Percentiles rank a stretch among this genome's conserved stretches.
Conservation (phyloP, 192 early-diverging fungal genomes). For the Podila clonocystis region DNA sequence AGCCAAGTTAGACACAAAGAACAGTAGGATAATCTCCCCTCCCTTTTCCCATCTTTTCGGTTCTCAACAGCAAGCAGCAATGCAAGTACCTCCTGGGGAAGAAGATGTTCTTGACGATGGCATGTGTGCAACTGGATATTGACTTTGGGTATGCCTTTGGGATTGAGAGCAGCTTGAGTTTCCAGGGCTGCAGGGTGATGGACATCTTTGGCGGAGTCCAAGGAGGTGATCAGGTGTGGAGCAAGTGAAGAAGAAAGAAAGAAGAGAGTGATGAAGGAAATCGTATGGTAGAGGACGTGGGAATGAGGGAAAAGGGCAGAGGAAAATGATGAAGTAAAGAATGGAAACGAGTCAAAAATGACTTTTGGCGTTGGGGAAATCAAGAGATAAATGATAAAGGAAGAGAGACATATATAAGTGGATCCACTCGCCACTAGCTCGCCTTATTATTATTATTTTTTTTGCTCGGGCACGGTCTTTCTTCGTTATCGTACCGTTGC, state of each 20-base stretch:
- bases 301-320: background rate
- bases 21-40: background rate
- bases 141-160: conserved; percentile 59
- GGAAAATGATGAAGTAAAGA: background rate
- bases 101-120: conserved; percentile 68
- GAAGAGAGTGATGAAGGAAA: background rate
- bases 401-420: too few relatives aligned
- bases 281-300: background rate
- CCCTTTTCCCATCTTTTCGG: background rate
- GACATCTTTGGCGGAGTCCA: conserved; percentile 46
- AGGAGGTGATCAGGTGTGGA: background rate
- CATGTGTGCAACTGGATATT: conserved; percentile 61
- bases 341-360: background rate
- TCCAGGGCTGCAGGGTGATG: conserved; percentile 65
- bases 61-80: background rate
- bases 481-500: too few relatives aligned
- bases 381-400: too few relatives aligned
- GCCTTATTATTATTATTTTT: too few relatives aligned
- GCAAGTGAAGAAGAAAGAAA: background rate
- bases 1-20: background rate
- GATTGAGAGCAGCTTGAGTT: conserved; percentile 70
- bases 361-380: too few relatives aligned
- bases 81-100: conserved; percentile 60
- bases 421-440: too few relatives aligned
- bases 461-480: too few relatives aligned